Base-by-base conservation (phyloP, 2,329 filamentous ascomycete genomes). In the Stagonosporopsis chrysanthemi region DNA sequence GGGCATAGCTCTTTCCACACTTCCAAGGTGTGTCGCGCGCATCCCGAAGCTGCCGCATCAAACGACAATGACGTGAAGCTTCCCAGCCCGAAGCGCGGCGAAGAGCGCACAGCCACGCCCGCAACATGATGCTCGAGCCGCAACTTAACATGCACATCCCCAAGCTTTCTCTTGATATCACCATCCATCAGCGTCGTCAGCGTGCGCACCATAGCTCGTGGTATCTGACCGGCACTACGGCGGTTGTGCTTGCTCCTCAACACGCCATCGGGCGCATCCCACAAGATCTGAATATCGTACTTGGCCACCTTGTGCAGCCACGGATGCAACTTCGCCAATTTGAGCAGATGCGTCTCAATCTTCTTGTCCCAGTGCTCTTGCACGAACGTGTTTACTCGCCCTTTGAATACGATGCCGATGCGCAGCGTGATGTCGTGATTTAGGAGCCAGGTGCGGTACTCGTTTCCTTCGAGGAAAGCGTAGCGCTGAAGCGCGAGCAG, bases 321-420 rank as follows among this genome's bases (percentile, higher is more conserved):
- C 0, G 65, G 59, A 40, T 68, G 53, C 35, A 50, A 56, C 38
- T 68, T 72, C 1, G 44, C 57, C 33, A 74, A 36, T 36, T 71
- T 74, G 5, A 56, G 43, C 1, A 75, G 36, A 46, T 69, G 66
- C 1, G 41, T 22, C 2, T 43, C 40, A 6, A 72, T 61, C 42
- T 68, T 71, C 44, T 62, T 64, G 36, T 65, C 64, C 72, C 72
- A 75, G 31, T 75, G 62, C 17, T 56, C 52, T 26, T 67, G 67
- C 2, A 66, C 58, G 28, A 72, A 73, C 5, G 62, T 68, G 9
- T 71, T 60, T 22, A 65, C 46, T 11, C 68, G 59, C n/a, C 68
- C 68, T 12, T 61, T 64, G 64, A 75, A 73, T 5, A 59, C 46
- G 1, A 75, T 46, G 3, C 48, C 53, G 26, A 74, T 62, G 4